Evolutionary conservation across 2,329 filamentous ascomycete species (phyloP).

Genomic region (Dactylellina cionopaga): DNA sequence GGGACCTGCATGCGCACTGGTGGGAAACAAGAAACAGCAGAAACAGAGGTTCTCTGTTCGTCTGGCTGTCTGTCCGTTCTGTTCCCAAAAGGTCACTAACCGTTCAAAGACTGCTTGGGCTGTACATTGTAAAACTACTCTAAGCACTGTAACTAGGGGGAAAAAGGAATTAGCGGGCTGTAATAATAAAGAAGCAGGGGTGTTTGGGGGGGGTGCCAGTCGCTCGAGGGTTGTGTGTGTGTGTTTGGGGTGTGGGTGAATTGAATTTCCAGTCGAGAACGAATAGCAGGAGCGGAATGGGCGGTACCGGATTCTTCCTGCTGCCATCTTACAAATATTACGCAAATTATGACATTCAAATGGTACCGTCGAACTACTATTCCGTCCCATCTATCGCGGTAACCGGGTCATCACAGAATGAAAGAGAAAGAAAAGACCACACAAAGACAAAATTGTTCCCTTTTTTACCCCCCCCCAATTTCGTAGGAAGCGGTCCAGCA

Average conservation of each 20-base stretch:
- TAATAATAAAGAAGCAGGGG: slow-evolving; percentile 39
- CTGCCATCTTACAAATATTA: not conserved
- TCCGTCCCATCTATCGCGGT: slow-evolving; percentile 4
- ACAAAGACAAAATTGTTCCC: too few relatives aligned
- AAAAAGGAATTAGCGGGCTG: slow-evolving; percentile 45
- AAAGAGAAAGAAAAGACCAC: slow-evolving; percentile 16
- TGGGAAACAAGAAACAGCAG: slow-evolving; percentile 28
- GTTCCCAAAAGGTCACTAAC: too few relatives aligned
- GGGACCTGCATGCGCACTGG: slow-evolving; percentile 40
- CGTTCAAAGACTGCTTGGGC: too few relatives aligned
- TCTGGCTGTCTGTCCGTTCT: too few relatives aligned
- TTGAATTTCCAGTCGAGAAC: slow-evolving; percentile 43
- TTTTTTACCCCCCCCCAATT: slow-evolving; percentile 6
- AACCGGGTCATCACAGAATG: not conserved
- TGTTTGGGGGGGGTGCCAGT: too few relatives aligned
- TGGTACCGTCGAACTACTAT: not conserved
- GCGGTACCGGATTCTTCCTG: slow-evolving; percentile 28
- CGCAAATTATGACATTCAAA: not conserved
- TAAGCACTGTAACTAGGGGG: too few relatives aligned
- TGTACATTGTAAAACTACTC: too few relatives aligned
- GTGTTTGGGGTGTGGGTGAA: not conserved
- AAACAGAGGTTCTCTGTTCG: too few relatives aligned
- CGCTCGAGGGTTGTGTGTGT: too few relatives aligned
- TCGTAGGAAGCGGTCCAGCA: slow-evolving; percentile 9
- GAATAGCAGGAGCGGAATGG: slow-evolving; percentile 49